Evolutionary conservation across 768 basidiomycete genomes (phyloP), one percentile per base, ranked within the genome.

Genomic region (Podaxis mareebaensis): DNA sequence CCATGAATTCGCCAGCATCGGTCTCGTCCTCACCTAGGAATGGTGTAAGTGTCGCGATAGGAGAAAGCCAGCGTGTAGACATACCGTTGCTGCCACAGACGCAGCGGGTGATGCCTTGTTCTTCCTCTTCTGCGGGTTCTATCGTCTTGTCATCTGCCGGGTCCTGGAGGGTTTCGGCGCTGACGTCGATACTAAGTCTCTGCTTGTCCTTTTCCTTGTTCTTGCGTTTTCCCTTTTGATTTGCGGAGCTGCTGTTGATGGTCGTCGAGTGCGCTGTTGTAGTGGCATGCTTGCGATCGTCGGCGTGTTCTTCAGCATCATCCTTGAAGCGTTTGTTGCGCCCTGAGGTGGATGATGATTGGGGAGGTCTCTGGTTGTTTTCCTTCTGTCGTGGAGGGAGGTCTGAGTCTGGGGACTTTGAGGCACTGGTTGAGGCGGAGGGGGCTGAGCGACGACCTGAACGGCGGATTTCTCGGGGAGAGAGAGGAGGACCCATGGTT

Each of bases 1-100:
- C 94, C 93, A 98, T 97, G 78, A 96, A 93, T 74, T 94, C 95
- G 53, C 94, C 93, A 57, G 92, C 93, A 72, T 90, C 88, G 58
- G 86, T 85, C 71, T 90, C 89, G 69, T 89, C 88, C 74, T 91
- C 90, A 81, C 76, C 77, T 76, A 73, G 68, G 71, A 65, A 61
- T 66, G 58, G 65, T 69, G 70, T 77, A 67, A 73, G 70, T 46
- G 63, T 22, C 42, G 63, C 66, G 63, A 67, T 46, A 28, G 38
- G 61, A 10, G 52, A 51, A 15, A 64, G 51, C 56, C 49, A 60
- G 30, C 44, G 53, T 60, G 57, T 33, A 44, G 64, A 67, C 86
- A 70, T 69, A 93, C 90, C 91, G 66, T 86, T 82, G 76, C 85
- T 88, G 66, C 91, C 91, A 79, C 93, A 96, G 57, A 95, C 83